These are phyloP conservation scores for Tillandsia fasciculata DNA, from an alignment of 176 grass and related monocot species.

Conservation along the genomic window DNA sequence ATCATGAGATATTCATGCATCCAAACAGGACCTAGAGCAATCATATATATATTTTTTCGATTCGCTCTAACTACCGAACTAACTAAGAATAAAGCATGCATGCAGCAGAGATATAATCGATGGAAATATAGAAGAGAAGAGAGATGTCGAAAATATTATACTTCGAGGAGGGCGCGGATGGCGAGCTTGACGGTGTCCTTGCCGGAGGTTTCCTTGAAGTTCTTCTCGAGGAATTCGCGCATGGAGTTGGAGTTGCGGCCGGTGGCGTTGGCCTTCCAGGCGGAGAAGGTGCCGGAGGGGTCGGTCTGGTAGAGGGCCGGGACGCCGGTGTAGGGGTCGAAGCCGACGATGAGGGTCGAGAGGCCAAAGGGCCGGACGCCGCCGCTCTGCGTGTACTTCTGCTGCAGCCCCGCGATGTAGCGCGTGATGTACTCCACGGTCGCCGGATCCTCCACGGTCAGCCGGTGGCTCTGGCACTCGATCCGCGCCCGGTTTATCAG, in stretches of 20 bases:
- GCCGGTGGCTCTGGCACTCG: slow-evolving; percentile 97
- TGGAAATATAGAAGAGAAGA: neutral
- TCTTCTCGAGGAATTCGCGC: slow-evolving; percentile 95
- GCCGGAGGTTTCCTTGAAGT: slow-evolving; percentile 90
- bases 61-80: too few relatives aligned
- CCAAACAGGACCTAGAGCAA: too few relatives aligned
- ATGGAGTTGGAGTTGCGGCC: slow-evolving; percentile 96
- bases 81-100: too few relatives aligned
- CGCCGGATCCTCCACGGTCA: slow-evolving; percentile 84
- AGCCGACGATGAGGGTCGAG: slow-evolving; percentile 84
- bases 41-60: too few relatives aligned
- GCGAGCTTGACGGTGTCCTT: slow-evolving; percentile 92
- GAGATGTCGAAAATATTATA: slow-evolving; percentile 19
- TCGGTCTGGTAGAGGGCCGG: slow-evolving; percentile 84
- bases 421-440: slow-evolving; percentile 97
- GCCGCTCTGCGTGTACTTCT: slow-evolving; percentile 91
- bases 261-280: slow-evolving; percentile 95
- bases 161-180: slow-evolving; percentile 75
- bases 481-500: slow-evolving; percentile 86
- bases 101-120: neutral
- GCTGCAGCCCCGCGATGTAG: slow-evolving; percentile 95
- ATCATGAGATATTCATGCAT: too few relatives aligned
- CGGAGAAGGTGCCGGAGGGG: slow-evolving; percentile 85
- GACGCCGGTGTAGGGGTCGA: slow-evolving; percentile 67
- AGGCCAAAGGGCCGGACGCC: slow-evolving; percentile 86